These are phyloP conservation scores for Syncephalastrum racemosum DNA, from an alignment of 371 early-diverging fungal genomes.

Conservation along the genomic window DNA sequence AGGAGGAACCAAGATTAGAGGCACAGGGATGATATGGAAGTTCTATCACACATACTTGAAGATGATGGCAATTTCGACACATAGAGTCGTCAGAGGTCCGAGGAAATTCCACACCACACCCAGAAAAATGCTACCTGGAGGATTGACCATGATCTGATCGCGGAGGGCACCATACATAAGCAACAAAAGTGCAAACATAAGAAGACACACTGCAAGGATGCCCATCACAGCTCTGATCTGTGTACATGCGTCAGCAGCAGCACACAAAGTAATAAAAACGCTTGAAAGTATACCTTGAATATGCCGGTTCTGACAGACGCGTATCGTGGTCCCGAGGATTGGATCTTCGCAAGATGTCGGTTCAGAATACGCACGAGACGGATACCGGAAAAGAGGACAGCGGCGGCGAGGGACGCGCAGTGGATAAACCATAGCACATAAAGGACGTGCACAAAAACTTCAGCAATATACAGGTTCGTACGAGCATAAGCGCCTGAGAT, in stretches of 20 bases:
- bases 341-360: constrained; percentile 23
- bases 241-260: background rate
- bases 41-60: constrained; percentile 22
- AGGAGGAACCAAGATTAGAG: background rate
- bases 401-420: constrained; percentile 13
- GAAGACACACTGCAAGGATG: constrained; percentile 17
- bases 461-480: constrained; percentile 19
- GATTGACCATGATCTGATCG: constrained; percentile 16
- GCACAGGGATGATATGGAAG: background rate
- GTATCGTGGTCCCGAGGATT: constrained; percentile 20
- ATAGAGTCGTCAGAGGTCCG: constrained; percentile 19
- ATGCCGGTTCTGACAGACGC: constrained; percentile 27
- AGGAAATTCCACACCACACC: constrained; percentile 28
- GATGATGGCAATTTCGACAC: constrained; percentile 26
- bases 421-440: constrained; percentile 38
- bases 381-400: constrained; percentile 24
- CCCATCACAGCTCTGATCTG: constrained; percentile 28
- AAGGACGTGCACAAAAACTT: constrained; percentile 20
- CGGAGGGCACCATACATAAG: constrained; percentile 28
- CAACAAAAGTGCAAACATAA: constrained; percentile 25
- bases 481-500: constrained; percentile 22
- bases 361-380: constrained; percentile 26
- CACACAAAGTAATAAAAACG: background rate
- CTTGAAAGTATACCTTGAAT: constrained; percentile 22
- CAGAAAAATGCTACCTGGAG: constrained; percentile 20